Evolutionary conservation across 305 asterid species (phyloP).

Genomic region (Ruellia speciosa): DNA sequence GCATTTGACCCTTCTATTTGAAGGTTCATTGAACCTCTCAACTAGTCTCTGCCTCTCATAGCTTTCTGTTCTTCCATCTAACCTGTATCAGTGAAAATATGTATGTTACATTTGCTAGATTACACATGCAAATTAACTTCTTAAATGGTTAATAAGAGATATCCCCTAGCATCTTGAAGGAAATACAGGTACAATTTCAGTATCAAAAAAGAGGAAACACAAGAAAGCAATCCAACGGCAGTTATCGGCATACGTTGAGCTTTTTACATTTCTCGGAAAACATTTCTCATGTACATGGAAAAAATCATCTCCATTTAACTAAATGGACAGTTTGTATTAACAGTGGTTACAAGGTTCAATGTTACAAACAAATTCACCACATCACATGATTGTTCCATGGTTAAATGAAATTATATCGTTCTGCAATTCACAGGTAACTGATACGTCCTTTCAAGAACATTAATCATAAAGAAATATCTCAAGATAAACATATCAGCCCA

Average conservation of each 20-base stretch:
- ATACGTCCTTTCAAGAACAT: no score
- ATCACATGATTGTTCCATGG: no score
- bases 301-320: no score
- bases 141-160: slow-evolving; percentile 1
- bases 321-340: no score
- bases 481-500: no score
- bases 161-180: slow-evolving; percentile 1
- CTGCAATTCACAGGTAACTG: no score
- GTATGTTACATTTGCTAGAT: background rate
- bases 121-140: background rate
- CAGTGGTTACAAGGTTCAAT: no score
- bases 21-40: slow-evolving; percentile 83
- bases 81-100: slow-evolving; percentile 28
- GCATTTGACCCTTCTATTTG: slow-evolving; percentile 80
- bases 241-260: background rate
- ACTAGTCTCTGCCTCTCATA: slow-evolving; percentile 85
- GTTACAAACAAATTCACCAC: no score
- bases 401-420: no score
- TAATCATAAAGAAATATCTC: no score
- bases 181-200: background rate
- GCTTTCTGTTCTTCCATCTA: slow-evolving; percentile 89
- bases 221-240: slow-evolving; percentile 1
- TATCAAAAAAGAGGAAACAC: slow-evolving; percentile 3
- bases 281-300: background rate
- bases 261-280: background rate